Base-by-base conservation (phyloP, 2,329 filamentous ascomycete genomes). In the Proliferodiscus dingleyae region DNA sequence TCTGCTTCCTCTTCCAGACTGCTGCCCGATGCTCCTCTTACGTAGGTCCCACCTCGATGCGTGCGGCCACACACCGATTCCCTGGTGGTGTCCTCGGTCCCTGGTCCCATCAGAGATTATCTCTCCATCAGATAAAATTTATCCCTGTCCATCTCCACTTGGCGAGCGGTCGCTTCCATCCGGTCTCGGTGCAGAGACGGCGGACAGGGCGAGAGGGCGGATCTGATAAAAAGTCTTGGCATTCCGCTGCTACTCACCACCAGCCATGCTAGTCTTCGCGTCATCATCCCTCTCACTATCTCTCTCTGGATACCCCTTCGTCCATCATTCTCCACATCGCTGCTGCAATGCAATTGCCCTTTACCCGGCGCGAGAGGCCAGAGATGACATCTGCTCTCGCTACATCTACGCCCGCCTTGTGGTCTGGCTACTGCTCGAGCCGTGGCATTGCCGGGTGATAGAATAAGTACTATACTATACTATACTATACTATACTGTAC, bases 151-250 rank as follows among this genome's bases (percentile, higher is more conserved):
- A 16, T 23, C 5, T 9, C 18, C 19, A 21, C 34, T 15, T 22
- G 7, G 34, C 4, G 6, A 23, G n/a, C n/a, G 16, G n/a, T 4
- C 16, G 37, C 37, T 5, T 16, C n/a, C 7, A 18, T 22, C 47
- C 48, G 47, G 46, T 37, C 39, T 53, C 51, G 45, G 47, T 13
- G 10, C 16, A 8, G 32, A 4, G 9, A 13, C 26, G 18, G 3
- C 21, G 23, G 33, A 18, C 3, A 10, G 21, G 29, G 9, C 11
- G 30, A 26, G 21, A 29, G 40, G 11, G 16, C 38, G 43, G 48
- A 56, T 56, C 53, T 45, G 53, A 56, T 56, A 56, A 56, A 46
- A 46, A 37, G 22, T 19, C 51, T 54, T 56, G 51, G 51, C 51
- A 26, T 38, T 37, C 10, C 15, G 2, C 7, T 36, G 18, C 6